Percentiles rank a stretch among this genome's conserved stretches.
phyloP scores from a whole-genome alignment of 768 basidiomycete genomes.

The Plicaturopsis crispa region DNA sequence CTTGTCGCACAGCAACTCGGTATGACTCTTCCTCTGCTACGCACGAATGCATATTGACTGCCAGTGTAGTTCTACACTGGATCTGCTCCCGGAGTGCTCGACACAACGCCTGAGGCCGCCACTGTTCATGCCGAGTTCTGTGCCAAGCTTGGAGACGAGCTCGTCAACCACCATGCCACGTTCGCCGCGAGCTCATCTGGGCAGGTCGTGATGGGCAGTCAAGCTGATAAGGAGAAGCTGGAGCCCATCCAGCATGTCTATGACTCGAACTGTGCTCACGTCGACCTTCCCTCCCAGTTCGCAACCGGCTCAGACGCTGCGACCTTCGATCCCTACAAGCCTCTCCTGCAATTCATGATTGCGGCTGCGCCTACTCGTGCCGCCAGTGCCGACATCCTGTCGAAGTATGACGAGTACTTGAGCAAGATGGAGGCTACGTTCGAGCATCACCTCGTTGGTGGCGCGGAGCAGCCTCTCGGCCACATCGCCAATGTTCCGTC shows the following conservation, averaged over 20 bases:
- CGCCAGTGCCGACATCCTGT: conserved; percentile 40
- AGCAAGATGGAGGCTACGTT: conserved; percentile 38
- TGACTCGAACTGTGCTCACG: conserved; percentile 50
- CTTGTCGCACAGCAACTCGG: conserved; percentile 83
- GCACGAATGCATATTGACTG: conserved; percentile 1
- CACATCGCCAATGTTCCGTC: conserved; percentile 61
- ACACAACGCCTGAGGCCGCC: too few relatives aligned
- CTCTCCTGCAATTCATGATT: conserved; percentile 75
- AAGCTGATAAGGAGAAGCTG: too few relatives aligned
- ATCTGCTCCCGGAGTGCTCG: conserved; percentile 27
- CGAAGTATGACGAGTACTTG: conserved; percentile 42
- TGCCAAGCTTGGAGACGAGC: conserved; percentile 28
- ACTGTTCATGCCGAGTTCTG: conserved; percentile 53
- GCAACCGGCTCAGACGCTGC: conserved; percentile 14
- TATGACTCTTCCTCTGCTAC: conserved; percentile 27
- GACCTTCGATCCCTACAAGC: conserved; percentile 34
- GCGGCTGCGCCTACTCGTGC: conserved; percentile 53
- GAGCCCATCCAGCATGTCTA: conserved; percentile 38
- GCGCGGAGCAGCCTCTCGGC: conserved; percentile 28
- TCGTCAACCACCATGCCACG: conserved; percentile 21
- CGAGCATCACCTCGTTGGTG: conserved; percentile 39
- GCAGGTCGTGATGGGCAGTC: too few relatives aligned
- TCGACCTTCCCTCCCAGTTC: conserved; percentile 31
- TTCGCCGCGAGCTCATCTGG: too few relatives aligned
- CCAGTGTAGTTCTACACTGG: conserved; percentile 69